Base-by-base conservation (phyloP, 176 grass and related monocot species). In the Ampelocalamus luodianensis region DNA sequence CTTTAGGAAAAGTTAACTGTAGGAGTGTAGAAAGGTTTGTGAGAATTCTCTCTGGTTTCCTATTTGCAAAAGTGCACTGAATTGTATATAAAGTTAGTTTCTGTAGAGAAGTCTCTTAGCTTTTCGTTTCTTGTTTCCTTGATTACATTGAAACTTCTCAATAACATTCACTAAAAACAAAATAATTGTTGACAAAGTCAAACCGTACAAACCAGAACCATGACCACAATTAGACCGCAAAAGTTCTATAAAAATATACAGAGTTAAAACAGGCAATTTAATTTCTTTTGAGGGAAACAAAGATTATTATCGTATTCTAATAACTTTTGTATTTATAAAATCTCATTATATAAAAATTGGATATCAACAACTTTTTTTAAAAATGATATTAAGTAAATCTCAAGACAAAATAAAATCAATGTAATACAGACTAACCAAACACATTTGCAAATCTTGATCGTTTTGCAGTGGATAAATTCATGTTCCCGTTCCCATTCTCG, bases 1-100 rank as follows among this genome's bases (percentile, higher is more conserved):
- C 85, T 91, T 91, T 81, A 65, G 76, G 20, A 84, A 91, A 91
- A 91, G 72, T 13, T 54, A 27, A 69, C 68, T 63, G 67, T 79
- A n/a, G 40, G 8, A 68, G 40, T 51, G 79, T 55, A 50, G n/a
- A 79, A 90, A 90, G 43, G 85, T 68, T 37, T 42, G 58, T 36
- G 65, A 58, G 72, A 88, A 24, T 80, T 61, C 18, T 17, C 68
- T 77, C 17, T 48, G 10, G 66, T 87, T 83, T 82, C 42, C 36
- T 74, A 39, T 45, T 82, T 59, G 66, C 27, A 18, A 42, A 67
- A 78, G 89, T 42, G 67, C 66, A 83, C 20, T 32, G 37, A 78
- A 17, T 38, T 60, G 65, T 10, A 56, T 67, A 51, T 60, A 85
- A 74, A 69, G 27, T 68, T 20, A 61, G 27, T 34, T 53, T 66